Evolutionary conservation across 1,284 basidiomycete genomes (phyloP).

Genomic region (Volvariella surrecta): DNA sequence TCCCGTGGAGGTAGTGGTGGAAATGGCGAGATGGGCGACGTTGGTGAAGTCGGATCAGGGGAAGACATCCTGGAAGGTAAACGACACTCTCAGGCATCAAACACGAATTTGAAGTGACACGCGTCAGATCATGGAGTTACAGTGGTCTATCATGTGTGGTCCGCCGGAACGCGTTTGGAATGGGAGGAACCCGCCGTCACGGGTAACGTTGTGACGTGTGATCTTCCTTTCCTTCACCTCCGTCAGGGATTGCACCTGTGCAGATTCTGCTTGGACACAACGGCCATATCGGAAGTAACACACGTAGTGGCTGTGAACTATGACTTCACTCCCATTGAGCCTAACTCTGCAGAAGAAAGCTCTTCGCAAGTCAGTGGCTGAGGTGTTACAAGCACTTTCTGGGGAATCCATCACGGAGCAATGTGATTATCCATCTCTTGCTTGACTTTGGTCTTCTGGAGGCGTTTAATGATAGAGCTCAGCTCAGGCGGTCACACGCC

Average conservation of each 20-base stretch:
- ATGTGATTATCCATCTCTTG: slow-evolving; percentile 30
- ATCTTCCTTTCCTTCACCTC: too few species aligned
- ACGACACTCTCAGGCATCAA: too few species aligned
- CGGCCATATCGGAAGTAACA: too few species aligned
- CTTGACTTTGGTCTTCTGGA: slow-evolving; percentile 5
- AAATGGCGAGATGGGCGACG: neutral
- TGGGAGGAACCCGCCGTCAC: too few species aligned
- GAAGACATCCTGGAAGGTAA: neutral
- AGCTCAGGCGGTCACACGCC: slow-evolving; percentile 47
- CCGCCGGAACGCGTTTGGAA: too few species aligned
- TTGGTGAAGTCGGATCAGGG: neutral
- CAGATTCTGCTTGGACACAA: too few species aligned
- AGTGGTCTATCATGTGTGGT: too few species aligned
- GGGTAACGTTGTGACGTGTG: too few species aligned
- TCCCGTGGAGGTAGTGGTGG: slow-evolving; percentile 15
- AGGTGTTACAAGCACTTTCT: slow-evolving; percentile 34
- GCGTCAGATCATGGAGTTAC: too few species aligned
- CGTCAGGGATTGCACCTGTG: too few species aligned
- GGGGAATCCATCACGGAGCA: slow-evolving; percentile 43
- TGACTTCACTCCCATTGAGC: slow-evolving; percentile 10
- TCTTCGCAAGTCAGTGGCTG: slow-evolving; percentile 40
- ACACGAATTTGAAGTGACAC: too few species aligned
- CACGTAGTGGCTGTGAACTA: neutral
- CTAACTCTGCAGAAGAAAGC: slow-evolving; percentile 40
- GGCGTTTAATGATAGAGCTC: slow-evolving; percentile 9